A percentile compares a stretch with the other conserved stretches of the same genome.
Conservation (phyloP, 2,329 filamentous ascomycete species). For the Aureobasidium melanogenum region DNA sequence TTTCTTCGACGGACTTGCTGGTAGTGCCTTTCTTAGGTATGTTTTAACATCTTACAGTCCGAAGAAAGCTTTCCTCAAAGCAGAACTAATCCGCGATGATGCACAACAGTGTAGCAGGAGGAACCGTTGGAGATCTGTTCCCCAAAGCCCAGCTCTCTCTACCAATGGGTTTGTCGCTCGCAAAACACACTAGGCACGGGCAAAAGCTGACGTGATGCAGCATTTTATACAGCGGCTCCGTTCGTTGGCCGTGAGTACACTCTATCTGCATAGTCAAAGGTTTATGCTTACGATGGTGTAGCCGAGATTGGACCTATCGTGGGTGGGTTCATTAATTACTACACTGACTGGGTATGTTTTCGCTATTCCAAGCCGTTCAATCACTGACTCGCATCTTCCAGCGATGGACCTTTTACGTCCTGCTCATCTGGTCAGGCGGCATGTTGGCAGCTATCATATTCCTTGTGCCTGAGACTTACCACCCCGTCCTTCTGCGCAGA, state of each 20-base stretch:
- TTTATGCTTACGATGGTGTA: conserved; percentile 45
- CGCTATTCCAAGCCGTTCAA: neutral
- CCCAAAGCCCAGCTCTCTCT: conserved; percentile 57
- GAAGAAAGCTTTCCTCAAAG: neutral
- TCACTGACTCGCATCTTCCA: neutral
- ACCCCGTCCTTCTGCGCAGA: conserved; percentile 57
- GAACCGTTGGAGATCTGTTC: conserved; percentile 78
- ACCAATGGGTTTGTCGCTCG: conserved; percentile 62
- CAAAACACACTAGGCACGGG: neutral
- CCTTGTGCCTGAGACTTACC: conserved; percentile 83
- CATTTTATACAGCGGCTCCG: conserved; percentile 45
- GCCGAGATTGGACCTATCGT: conserved; percentile 51
- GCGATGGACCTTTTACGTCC: conserved; percentile 59
- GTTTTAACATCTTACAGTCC: too few relatives aligned
- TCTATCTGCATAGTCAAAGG: neutral
- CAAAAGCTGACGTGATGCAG: neutral
- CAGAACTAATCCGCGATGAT: neutral
- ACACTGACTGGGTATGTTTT: conserved; percentile 47
- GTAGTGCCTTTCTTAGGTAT: conserved; percentile 46
- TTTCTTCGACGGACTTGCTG: conserved; percentile 68
- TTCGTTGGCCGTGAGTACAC: conserved; percentile 43
- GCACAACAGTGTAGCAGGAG: conserved; percentile 56
- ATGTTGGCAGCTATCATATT: conserved; percentile 57
- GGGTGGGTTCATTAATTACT: conserved; percentile 76
- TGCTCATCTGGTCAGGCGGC: conserved; percentile 70